Percentiles rank a stretch among this genome's conserved stretches.
Evolutionary conservation across 352 stramenopile genomes (phyloP).

Genomic region (Halophytophthora batemanensis): DNA sequence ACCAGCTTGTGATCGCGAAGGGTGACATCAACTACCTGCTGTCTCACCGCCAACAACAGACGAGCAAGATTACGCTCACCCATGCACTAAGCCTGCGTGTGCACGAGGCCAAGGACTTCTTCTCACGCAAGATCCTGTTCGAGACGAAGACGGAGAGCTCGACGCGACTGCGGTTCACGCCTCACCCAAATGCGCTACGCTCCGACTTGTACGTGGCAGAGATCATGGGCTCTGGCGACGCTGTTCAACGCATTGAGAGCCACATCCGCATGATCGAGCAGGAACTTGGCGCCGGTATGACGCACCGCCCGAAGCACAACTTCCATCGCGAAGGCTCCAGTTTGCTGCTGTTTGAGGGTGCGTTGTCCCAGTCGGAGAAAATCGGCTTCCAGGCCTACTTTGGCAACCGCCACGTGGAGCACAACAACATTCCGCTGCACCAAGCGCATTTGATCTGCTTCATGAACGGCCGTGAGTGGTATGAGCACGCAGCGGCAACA

Average conservation of each 20-base stretch:
- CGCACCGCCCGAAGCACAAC: conserved; percentile 34
- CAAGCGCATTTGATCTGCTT: conserved; percentile 75
- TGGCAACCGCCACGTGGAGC: conserved; percentile 43
- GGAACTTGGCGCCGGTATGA: conserved; percentile 52
- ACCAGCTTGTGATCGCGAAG: conserved; percentile 58
- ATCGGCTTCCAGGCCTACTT: conserved; percentile 76
- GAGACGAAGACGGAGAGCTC: conserved; percentile 34
- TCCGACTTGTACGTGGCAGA: conserved; percentile 73
- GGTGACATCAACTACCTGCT: conserved; percentile 62
- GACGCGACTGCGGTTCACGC: conserved; percentile 30
- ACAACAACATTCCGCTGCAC: conserved; percentile 51
- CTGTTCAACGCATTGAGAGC: conserved; percentile 58
- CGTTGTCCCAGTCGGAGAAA: conserved; percentile 51
- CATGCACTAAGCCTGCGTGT: conserved; percentile 65
- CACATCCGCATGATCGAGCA: conserved; percentile 64
- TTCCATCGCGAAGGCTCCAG: conserved; percentile 64
- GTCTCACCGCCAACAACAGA: conserved; percentile 44
- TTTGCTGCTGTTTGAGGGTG: conserved; percentile 74
- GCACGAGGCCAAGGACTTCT: conserved; percentile 56
- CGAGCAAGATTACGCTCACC: conserved; percentile 66
- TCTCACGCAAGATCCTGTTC: conserved; percentile 61
- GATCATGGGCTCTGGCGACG: conserved; percentile 55
- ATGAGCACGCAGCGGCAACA: conserved; percentile 50
- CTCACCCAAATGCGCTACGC: conserved; percentile 64
- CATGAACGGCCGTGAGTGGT: conserved; percentile 69